Evolutionary conservation across 2,329 filamentous ascomycete genomes (phyloP), one percentile per base, ranked within the genome.

Genomic region (Colletotrichum sp.): DNA sequence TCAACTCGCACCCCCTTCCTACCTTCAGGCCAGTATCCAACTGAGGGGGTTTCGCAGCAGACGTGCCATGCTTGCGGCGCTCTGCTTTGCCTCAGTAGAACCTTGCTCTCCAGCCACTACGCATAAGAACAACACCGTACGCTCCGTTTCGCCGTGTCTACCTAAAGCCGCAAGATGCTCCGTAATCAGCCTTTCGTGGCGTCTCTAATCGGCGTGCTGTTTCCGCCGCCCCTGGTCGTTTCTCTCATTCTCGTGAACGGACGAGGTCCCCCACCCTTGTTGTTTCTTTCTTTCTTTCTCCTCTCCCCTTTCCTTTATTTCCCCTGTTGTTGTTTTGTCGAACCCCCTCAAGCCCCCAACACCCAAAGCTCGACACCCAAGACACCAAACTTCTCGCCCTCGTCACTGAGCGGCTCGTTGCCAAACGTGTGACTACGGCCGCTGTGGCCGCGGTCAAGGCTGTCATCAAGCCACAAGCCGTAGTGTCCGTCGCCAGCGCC

Each of bases 351-450:
- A 30, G 84, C 85, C 8, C 97, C 96, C 79, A 98, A 90, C 82
- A 95, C 96, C 97, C 97, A 99, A 13, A 98, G 85, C 86, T 99
- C 97, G 2, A 98, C 94, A 2, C 96, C 96, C 36, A 98, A 83
- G 15, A 99, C 91, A 76, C 95, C 94, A 82, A 98, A 99, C 83
- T 98, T 98, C 76, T 93, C 92, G 1, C 96, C 97, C 81, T 98
- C 95, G 71, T 98, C 96, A 80, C 96, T 98, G 68, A 99, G 87
- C 12, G 94, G 93, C 86, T 98, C 96, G 80, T 99, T 99, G 1
- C 96, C 95, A 86, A 98, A 99, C 0, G 97, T 99, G 77, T 95
- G 93, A 82, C 96, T 98, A 6, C 91, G 89, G 57, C 94, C 93
- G 81, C 95, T 98, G 68, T 98, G 92, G 5, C 97, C 97, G 73